These are phyloP conservation scores for Teratosphaeria epicoccoides DNA, from an alignment of 2,329 filamentous ascomycete species.

Conservation along the genomic window DNA sequence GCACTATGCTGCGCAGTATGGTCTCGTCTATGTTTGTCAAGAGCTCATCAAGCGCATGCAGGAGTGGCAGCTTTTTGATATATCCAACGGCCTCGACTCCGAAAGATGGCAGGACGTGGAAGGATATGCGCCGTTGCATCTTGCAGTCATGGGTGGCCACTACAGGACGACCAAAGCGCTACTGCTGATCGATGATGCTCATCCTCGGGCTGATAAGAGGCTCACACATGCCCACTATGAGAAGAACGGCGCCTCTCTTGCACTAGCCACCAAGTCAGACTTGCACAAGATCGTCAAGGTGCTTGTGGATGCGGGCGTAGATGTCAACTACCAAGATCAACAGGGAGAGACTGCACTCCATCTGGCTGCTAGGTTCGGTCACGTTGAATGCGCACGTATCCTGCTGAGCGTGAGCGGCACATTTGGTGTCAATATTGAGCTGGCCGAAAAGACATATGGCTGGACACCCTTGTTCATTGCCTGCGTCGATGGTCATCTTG, in stretches of 20 bases:
- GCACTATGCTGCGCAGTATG: constrained; percentile 91
- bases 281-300: constrained; percentile 75
- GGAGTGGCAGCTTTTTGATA: constrained; percentile 76
- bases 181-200: constrained; percentile 50
- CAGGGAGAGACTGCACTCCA: constrained; percentile 87
- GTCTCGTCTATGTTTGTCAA: constrained; percentile 82
- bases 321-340: constrained; percentile 87
- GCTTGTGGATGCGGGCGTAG: constrained; percentile 77
- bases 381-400: constrained; percentile 66
- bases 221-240: constrained; percentile 57
- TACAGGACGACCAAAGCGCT: constrained; percentile 73
- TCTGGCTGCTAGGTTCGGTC: constrained; percentile 79
- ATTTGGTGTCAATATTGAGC: constrained; percentile 65
- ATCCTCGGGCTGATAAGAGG: constrained; percentile 5
- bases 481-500: constrained; percentile 73
- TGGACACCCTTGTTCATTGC: constrained; percentile 96
- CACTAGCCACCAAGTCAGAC: constrained; percentile 79
- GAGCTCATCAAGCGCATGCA: constrained; percentile 82
- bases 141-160: constrained; percentile 86
- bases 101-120: constrained; percentile 85
- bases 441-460: constrained; percentile 71
- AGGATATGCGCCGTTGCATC: constrained; percentile 79
- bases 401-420: constrained; percentile 59
- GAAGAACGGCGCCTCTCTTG: constrained; percentile 78
- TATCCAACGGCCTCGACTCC: constrained; percentile 76